These are phyloP conservation scores for Kernera saxatilis DNA, from an alignment of 345 rosid genomes.

Conservation along the genomic window DNA sequence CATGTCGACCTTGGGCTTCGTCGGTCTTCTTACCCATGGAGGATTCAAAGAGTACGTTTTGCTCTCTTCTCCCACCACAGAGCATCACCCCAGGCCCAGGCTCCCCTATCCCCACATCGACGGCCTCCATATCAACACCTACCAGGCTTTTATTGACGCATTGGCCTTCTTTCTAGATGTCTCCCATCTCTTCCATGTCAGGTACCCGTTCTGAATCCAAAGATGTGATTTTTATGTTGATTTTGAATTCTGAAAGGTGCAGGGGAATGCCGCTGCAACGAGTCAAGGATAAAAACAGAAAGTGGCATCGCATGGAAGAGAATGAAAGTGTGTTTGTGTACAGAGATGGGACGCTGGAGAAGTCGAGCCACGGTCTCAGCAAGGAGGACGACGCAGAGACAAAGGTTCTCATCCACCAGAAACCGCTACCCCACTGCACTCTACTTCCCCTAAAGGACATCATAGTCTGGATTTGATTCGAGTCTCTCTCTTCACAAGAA, in stretches of 20 bases:
- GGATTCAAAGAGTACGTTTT: conserved; percentile 41
- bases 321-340: conserved; percentile 38
- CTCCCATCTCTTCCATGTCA: conserved; percentile 46
- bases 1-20: conserved; percentile 46
- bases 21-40: conserved; percentile 1
- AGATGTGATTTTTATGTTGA: no score
- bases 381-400: neutral
- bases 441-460: conserved; percentile 34
- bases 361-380: neutral
- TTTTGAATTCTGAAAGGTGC: no score
- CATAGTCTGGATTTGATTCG: neutral
- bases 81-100: conserved; percentile 27
- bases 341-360: conserved; percentile 47
- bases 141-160: conserved; percentile 49
- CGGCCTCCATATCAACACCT: conserved; percentile 45
- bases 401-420: neutral
- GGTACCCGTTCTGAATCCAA: no score
- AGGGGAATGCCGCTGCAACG: conserved; percentile 46
- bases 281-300: conserved; percentile 19
- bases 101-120: conserved; percentile 52
- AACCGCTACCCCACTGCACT: neutral
- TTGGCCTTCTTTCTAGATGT: conserved; percentile 40
- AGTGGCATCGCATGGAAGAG: conserved; percentile 44
- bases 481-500: no score
- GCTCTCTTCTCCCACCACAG: neutral